A percentile compares a stretch with the other conserved stretches of the same genome.
phyloP scores from a whole-genome alignment of 139 green algal species.

The Coelastrella sp. region DNA sequence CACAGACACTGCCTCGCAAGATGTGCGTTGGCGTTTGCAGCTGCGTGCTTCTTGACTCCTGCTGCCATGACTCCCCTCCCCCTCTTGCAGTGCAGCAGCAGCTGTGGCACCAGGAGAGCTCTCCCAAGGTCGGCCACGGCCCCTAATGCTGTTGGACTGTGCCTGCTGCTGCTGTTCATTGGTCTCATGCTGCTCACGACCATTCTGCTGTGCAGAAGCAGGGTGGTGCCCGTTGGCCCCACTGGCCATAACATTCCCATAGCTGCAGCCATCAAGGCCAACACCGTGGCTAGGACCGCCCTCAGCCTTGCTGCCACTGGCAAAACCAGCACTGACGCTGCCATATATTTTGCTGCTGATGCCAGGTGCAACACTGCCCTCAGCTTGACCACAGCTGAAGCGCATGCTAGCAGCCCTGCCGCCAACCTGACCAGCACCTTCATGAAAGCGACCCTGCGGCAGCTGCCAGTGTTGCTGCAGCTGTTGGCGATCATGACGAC shows the following conservation, averaged over 20 bases:
- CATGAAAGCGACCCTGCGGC: not conserved
- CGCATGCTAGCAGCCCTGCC: conserved; percentile 23
- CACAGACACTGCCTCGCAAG: conserved; percentile 26
- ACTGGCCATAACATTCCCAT: conserved; percentile 19
- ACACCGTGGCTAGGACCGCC: conserved; percentile 21
- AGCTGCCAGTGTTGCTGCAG: conserved; percentile 45
- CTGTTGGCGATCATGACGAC: not conserved
- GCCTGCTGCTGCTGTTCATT: not conserved
- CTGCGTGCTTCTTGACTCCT: conserved; percentile 27
- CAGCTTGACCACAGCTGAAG: conserved; percentile 4
- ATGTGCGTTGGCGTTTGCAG: conserved; percentile 25
- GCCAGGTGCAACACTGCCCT: not conserved
- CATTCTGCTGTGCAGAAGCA: conserved; percentile 4
- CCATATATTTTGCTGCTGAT: conserved; percentile 40
- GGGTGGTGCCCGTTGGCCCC: not conserved
- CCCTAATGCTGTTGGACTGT: not conserved
- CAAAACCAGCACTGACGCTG: conserved; percentile 29
- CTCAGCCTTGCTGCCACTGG: conserved; percentile 44
- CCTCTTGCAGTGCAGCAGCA: conserved; percentile 11
- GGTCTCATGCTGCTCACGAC: not conserved
- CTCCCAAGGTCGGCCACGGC: not conserved
- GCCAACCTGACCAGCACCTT: conserved; percentile 26
- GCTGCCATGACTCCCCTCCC: conserved; percentile 42
- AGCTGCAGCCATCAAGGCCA: conserved; percentile 40
- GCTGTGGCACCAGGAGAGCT: not conserved